A percentile compares a stretch with the other conserved stretches of the same genome.
These are phyloP conservation scores for Cryptococcus jaspeensis DNA, from an alignment of 1,284 basidiomycete species.

Conservation along the genomic window DNA sequence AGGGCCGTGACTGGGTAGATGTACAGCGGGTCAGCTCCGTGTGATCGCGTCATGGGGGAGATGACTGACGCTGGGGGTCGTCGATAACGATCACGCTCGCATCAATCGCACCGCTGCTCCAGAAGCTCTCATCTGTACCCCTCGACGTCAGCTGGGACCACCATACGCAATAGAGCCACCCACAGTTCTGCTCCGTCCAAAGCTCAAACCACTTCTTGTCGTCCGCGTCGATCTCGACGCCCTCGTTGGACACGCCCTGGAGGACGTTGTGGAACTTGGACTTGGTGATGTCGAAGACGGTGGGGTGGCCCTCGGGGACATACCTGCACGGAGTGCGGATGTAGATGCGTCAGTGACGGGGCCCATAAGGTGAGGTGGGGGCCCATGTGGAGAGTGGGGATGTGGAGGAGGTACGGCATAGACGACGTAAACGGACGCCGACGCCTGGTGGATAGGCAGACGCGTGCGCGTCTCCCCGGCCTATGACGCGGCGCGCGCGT, in stretches of 20 bases:
- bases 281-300: constrained; percentile 84
- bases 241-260: constrained; percentile 69
- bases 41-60: not conserved
- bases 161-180: constrained; percentile 5
- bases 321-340: constrained; percentile 55
- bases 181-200: constrained; percentile 71
- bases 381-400: not conserved
- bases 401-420: no score
- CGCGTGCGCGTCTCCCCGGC: no score
- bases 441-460: no score
- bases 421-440: no score
- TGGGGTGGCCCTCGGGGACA: constrained; percentile 74
- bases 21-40: not conserved
- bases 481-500: no score
- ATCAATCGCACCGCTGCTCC: constrained; percentile 66
- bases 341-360: no score
- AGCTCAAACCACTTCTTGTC: constrained; percentile 67
- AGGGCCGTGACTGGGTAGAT: constrained; percentile 59
- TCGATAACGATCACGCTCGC: constrained; percentile 64
- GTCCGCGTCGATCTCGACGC: constrained; percentile 68
- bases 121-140: constrained; percentile 59
- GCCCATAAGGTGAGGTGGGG: no score
- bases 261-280: constrained; percentile 62
- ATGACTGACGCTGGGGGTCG: constrained; percentile 53
- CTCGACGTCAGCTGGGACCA: constrained; percentile 1